Evolutionary conservation across 306 rosid species (phyloP).

Genomic region (Erythrophleum fordii): DNA sequence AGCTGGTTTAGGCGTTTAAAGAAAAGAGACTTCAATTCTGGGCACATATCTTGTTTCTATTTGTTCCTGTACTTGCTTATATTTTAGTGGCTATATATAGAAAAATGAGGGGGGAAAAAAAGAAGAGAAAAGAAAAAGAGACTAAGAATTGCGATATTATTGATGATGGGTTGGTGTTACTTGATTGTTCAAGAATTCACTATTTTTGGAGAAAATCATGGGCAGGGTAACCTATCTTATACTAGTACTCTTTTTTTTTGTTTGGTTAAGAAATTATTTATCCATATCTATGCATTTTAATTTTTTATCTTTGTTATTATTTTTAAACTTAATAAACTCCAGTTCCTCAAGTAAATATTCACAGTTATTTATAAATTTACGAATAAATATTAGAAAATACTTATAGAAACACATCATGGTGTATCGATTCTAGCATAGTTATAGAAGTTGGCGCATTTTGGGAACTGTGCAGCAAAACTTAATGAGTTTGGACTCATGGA

Average conservation of each 20-base stretch:
- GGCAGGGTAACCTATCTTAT: background rate
- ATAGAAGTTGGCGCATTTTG: background rate
- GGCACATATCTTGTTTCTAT: background rate
- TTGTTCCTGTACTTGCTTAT: background rate
- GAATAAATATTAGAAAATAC: background rate
- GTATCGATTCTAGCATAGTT: background rate
- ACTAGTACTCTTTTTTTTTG: background rate
- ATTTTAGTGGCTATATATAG: background rate
- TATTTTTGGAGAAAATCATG: background rate
- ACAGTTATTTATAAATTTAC: background rate
- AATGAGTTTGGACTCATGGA: background rate
- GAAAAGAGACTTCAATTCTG: background rate
- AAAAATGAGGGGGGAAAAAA: too few relatives aligned
- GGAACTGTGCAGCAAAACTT: background rate
- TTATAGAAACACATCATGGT: background rate
- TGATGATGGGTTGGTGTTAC: background rate
- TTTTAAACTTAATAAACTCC: background rate
- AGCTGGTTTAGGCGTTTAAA: constrained; percentile 52
- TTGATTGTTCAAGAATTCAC: background rate
- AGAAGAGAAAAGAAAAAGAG: background rate
- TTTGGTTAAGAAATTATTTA: background rate
- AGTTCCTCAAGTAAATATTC: background rate
- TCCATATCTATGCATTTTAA: too few relatives aligned
- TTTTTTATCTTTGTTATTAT: too few relatives aligned
- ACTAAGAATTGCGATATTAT: background rate